A percentile compares a stretch with the other conserved stretches of the same genome.
Evolutionary conservation across 768 basidiomycete species (phyloP).

Genomic region (Hericium coralloides): DNA sequence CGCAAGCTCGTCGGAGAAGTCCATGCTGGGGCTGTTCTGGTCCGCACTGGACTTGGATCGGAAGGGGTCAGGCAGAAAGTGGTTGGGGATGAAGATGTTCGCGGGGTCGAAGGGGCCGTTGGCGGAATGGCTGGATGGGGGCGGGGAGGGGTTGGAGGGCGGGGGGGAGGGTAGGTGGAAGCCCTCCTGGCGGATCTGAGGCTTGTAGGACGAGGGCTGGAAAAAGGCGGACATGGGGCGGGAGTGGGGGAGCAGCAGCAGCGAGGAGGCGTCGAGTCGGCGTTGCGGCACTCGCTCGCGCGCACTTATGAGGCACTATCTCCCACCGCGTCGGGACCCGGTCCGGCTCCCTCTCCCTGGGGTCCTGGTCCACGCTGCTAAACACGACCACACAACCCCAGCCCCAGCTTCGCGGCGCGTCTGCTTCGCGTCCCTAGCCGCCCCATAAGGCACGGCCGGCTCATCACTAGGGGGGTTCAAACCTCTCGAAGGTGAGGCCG

Average conservation of each 20-base stretch:
- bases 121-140: constrained; percentile 11
- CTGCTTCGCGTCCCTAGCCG: not conserved
- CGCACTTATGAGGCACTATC: not conserved
- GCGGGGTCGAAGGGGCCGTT: constrained; percentile 20
- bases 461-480: too few species aligned
- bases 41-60: constrained; percentile 33
- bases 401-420: not conserved
- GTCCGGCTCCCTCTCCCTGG: not conserved
- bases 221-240: constrained; percentile 26
- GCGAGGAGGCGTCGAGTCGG: not conserved
- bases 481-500: too few species aligned
- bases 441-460: not conserved
- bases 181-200: constrained; percentile 63
- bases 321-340: not conserved
- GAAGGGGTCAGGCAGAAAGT: constrained; percentile 46
- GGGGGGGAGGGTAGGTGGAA: constrained; percentile 53
- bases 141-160: constrained; percentile 21
- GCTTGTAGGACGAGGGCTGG: constrained; percentile 35
- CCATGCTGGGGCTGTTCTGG: constrained; percentile 20
- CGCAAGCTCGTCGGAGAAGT: constrained; percentile 65
- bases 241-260: not conserved
- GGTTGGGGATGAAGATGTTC: constrained; percentile 34
- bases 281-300: not conserved
- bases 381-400: not conserved
- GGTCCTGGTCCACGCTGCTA: not conserved